Conservation (phyloP, 441 rosid genomes). For the Pelargonium cotyledonis region DNA sequence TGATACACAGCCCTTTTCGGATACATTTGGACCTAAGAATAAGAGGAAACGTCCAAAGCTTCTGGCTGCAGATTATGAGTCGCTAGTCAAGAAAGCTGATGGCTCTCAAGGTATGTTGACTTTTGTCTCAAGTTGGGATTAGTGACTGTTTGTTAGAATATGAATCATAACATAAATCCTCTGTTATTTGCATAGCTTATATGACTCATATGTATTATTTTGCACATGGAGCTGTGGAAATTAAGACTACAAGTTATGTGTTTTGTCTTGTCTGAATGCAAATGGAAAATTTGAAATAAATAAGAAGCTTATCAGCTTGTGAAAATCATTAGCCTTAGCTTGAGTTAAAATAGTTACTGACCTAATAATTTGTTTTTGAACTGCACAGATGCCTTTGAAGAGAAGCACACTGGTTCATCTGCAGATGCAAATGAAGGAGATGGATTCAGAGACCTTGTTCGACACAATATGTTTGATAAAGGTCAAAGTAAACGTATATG, state of each 20-base stretch:
- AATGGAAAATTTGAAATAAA: neutral
- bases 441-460: conserved; percentile 79
- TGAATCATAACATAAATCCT: neutral
- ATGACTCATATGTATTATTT: neutral
- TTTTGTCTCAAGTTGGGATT: neutral
- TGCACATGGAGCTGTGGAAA: neutral
- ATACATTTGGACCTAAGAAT: conserved; percentile 76
- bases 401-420: conserved; percentile 38
- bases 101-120: conserved; percentile 65
- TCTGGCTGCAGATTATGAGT: conserved; percentile 72
- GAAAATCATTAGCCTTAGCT: neutral
- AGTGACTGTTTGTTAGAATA: neutral
- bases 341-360: neutral
- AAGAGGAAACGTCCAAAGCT: conserved; percentile 86
- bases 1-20: conserved; percentile 69
- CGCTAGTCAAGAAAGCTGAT: conserved; percentile 64
- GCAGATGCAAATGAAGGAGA: conserved; percentile 58
- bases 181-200: neutral
- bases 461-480: conserved; percentile 95
- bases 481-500: conserved; percentile 97
- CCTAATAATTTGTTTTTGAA: conserved; percentile 8
- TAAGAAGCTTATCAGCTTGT: neutral
- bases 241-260: neutral
- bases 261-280: neutral
- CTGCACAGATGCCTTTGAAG: conserved; percentile 64